Evolutionary conservation across 139 green algal species (phyloP), one percentile per base, ranked within the genome.

Genomic region (Micractinium conductrix): DNA sequence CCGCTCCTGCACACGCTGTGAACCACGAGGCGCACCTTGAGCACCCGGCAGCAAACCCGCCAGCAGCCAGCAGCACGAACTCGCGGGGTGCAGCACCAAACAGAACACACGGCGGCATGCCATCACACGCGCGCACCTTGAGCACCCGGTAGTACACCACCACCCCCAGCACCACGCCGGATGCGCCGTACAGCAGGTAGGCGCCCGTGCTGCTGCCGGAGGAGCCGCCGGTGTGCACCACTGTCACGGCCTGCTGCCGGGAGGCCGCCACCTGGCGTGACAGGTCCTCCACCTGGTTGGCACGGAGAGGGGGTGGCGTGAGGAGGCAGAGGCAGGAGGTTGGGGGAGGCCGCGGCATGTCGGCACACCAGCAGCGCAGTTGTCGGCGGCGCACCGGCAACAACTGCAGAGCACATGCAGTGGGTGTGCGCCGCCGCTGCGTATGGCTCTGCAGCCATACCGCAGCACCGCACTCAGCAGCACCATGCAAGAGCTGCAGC

Each of bases 81-180:
- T n/a, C n/a, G n/a, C n/a, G 19, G 50, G 68, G 26, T 6, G 6
- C 58, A 68, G 22, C 58, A 37, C 58, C 58, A 26, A 68, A 4
- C 58, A 37, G 48, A 24, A 16, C 16, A 58, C 48, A 58, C n/a
- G n/a, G n/a, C n/a, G n/a, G 48, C 48, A 58, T 58, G 48, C 16
- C 48, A 16, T 16, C 48, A 26, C 55, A 65, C 55, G 5, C 58
- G 33, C 58, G n/a, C n/a, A n/a, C n/a, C 70, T 58, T 78, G 28
- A 80, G 81, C 9, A 88, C 48, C 28, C 79, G 43, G 60, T 88
- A 55, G 63, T 88, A 90, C 1, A 85, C 44, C 16, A 84, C 60
- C 28, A 72, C 73, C 9, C 73, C 73, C 50, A 84, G 62, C 17
- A 69, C 78, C 8, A 62, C 62, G 7, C 38, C 62, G 0, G 78